These are phyloP conservation scores for Xylaria sp. DNA, from an alignment of 2,329 filamentous ascomycete genomes.

Conservation along the genomic window DNA sequence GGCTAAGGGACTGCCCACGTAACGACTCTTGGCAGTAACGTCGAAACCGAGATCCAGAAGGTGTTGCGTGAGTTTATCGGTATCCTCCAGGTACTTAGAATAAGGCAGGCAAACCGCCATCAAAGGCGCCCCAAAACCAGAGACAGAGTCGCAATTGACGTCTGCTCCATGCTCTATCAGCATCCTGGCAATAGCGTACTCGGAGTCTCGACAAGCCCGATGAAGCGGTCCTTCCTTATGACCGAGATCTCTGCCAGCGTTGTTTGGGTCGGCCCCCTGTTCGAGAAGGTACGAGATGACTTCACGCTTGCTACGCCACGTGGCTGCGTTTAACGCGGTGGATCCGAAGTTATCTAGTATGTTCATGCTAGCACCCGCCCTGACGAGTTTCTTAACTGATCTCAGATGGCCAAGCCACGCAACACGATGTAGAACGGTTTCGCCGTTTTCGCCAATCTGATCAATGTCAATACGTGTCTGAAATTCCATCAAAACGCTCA, in stretches of 20 bases:
- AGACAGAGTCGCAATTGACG: slow-evolving; percentile 9
- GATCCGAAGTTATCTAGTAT: not conserved
- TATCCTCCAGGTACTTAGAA: slow-evolving; percentile 1
- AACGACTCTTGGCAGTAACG: slow-evolving; percentile 8
- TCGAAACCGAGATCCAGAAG: slow-evolving; percentile 9
- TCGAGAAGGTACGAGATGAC: slow-evolving; percentile 16
- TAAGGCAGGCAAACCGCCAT: slow-evolving; percentile 18
- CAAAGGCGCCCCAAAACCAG: slow-evolving; percentile 17
- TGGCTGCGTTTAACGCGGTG: not conserved
- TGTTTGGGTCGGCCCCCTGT: slow-evolving; percentile 16
- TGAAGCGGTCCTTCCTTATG: slow-evolving; percentile 11
- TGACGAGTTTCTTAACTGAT: slow-evolving; percentile 19
- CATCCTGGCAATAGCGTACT: slow-evolving; percentile 15
- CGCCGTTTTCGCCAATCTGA: slow-evolving; percentile 3
- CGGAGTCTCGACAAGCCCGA: slow-evolving; percentile 9
- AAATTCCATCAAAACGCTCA: slow-evolving; percentile 16
- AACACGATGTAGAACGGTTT: slow-evolving; percentile 6
- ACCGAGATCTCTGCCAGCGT: not conserved
- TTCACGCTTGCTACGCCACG: not conserved
- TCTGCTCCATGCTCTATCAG: slow-evolving; percentile 18
- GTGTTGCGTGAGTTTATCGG: slow-evolving; percentile 10
- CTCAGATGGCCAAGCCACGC: not conserved
- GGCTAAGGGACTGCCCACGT: slow-evolving; percentile 17
- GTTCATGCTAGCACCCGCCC: slow-evolving; percentile 9
- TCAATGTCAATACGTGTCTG: slow-evolving; percentile 16